A percentile compares a stretch with the other conserved stretches of the same genome.
Evolutionary conservation across 1,139 yeast species (phyloP).

Genomic region (Sugiyamaella sp.): DNA sequence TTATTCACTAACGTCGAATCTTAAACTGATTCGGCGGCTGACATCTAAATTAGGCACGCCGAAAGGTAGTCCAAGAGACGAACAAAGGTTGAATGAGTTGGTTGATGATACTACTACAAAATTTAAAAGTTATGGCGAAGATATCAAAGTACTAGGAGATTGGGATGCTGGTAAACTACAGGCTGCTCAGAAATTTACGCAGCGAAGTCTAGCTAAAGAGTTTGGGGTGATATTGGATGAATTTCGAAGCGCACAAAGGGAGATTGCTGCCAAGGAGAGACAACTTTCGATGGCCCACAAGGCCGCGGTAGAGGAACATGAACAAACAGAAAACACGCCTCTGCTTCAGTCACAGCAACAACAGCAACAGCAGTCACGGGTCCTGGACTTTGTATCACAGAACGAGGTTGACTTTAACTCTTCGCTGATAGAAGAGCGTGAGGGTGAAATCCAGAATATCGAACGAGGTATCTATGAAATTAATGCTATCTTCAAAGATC

Average conservation of each 20-base stretch:
- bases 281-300: slow-evolving; percentile 42
- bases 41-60: slow-evolving; percentile 21
- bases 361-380: slow-evolving; percentile 45
- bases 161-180: slow-evolving; percentile 29
- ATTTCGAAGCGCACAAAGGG: slow-evolving; percentile 45
- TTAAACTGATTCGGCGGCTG: slow-evolving; percentile 29
- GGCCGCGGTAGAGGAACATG: slow-evolving; percentile 41
- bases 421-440: slow-evolving; percentile 69
- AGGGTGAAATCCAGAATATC: slow-evolving; percentile 69
- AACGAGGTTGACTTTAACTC: slow-evolving; percentile 77
- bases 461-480: slow-evolving; percentile 81
- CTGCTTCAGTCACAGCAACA: slow-evolving; percentile 42
- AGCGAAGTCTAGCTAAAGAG: slow-evolving; percentile 49
- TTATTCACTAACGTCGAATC: slow-evolving; percentile 30
- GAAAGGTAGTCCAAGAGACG: slow-evolving; percentile 21
- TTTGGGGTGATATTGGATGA: slow-evolving; percentile 47
- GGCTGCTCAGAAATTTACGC: slow-evolving; percentile 41
- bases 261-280: slow-evolving; percentile 29
- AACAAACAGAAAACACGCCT: slow-evolving; percentile 37
- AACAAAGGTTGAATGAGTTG: slow-evolving; percentile 28
- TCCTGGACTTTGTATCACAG: slow-evolving; percentile 48
- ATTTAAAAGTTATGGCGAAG: slow-evolving; percentile 30
- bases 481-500: slow-evolving; percentile 78
- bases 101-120: slow-evolving; percentile 31
- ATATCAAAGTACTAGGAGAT: slow-evolving; percentile 30